Evolutionary conservation across 768 basidiomycete species (phyloP), one percentile per base, ranked within the genome.

Genomic region (Omphalotus guepiniiformis): DNA sequence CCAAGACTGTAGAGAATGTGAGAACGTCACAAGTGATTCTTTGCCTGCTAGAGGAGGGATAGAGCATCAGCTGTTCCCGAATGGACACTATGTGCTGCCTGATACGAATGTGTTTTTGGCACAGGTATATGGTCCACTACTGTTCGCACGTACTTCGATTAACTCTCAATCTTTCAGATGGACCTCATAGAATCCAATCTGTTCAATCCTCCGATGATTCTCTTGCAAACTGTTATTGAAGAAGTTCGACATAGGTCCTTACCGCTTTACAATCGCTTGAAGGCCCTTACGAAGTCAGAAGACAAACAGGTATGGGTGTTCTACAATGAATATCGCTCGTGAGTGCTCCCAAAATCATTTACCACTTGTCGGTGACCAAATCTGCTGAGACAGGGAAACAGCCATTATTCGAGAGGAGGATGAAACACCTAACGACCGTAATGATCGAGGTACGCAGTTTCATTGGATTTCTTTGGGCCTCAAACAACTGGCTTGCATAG

Each of bases 31-130:
- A 21, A 57, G 71, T n/a, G 61, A 70, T 35, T 63, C 67, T 9
- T 71, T 94, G 4, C 86, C 91, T 16, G 56, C 64, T 18, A 60
- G 68, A 3, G 91, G 91, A 6, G 80, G 79, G 42, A 58, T 62
- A 4, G 58, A 69, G 0, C 87, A 93, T 64, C 63, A 71, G 22
- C 53, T 63, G 0, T 87, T 78, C 59, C 72, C 79, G 0, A 59
- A 73, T 45, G 88, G 88, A 0, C 90, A 95, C 58, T 93, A 83
- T 59, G 63, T 97, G 22, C 69, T 99, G 12, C 89, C 93, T 4
- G 95, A 99, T 61, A 98, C 95, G 15, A 99, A 99, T 65, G 81
- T 96, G 13, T 91, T 96, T 58, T 73, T 99, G 11, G 79, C 89
- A 13, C 94, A 97, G 74, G 92, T 85, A 39, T 32, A 72, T 63